These are phyloP conservation scores for Fusarium duplospermum DNA, from an alignment of 2,329 filamentous ascomycete genomes.

Conservation along the genomic window DNA sequence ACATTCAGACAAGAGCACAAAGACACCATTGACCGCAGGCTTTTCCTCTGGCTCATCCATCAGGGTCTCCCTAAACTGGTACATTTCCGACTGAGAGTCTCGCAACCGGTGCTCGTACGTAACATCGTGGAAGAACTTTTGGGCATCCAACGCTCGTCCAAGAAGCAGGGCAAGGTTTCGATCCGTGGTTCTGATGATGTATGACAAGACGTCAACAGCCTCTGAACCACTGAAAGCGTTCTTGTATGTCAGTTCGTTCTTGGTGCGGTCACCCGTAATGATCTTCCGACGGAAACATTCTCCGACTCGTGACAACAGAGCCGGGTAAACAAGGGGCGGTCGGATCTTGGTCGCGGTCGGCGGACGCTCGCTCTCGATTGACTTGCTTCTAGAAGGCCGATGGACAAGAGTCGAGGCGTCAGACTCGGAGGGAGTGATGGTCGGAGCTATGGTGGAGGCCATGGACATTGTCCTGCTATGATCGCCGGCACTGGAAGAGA, in stretches of 20 bases:
- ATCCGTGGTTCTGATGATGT: slow-evolving; percentile 97
- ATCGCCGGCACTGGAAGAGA: slow-evolving; percentile 63
- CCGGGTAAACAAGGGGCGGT: slow-evolving; percentile 92
- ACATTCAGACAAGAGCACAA: slow-evolving; percentile 94
- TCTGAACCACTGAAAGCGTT: slow-evolving; percentile 96
- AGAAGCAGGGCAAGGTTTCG: slow-evolving; percentile 92
- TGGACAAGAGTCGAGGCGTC: slow-evolving; percentile 63
- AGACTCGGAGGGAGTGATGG: slow-evolving; percentile 72
- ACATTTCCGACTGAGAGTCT: slow-evolving; percentile 94
- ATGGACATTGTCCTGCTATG: slow-evolving; percentile 85
- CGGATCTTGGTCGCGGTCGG: slow-evolving; percentile 69
- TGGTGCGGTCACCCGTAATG: slow-evolving; percentile 85
- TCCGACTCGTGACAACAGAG: slow-evolving; percentile 90
- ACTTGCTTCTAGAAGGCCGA: slow-evolving; percentile 68
- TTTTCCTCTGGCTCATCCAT: slow-evolving; percentile 84
- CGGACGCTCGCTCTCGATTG: slow-evolving; percentile 66
- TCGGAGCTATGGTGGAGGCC: slow-evolving; percentile 84
- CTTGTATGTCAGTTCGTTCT: slow-evolving; percentile 97
- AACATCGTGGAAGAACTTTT: slow-evolving; percentile 99
- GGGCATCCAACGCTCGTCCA: slow-evolving; percentile 91
- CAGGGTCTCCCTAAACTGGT: slow-evolving; percentile 94
- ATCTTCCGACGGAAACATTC: slow-evolving; percentile 94
- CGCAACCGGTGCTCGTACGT: slow-evolving; percentile 96
- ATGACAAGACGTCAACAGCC: slow-evolving; percentile 93
- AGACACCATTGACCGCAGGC: slow-evolving; percentile 87